phyloP scores from a whole-genome alignment of 2,329 filamentous ascomycete genomes.

The Aureobasidium sp. region DNA sequence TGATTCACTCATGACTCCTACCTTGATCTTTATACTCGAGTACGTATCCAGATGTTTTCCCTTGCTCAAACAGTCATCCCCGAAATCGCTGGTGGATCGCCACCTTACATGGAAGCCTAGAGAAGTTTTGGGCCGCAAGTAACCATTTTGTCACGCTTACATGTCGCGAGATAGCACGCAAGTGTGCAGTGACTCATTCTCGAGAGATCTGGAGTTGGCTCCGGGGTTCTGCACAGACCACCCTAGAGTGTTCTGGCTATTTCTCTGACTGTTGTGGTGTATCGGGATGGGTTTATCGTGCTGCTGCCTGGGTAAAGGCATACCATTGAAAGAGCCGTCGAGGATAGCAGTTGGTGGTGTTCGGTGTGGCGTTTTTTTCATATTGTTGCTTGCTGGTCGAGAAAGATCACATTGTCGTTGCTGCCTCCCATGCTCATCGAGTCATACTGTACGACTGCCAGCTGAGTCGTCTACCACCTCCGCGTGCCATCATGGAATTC shows the following conservation, averaged over 20 bases:
- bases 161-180: slow-evolving; percentile 1
- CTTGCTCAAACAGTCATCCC: neutral
- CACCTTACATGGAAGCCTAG: neutral
- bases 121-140: slow-evolving; percentile 2
- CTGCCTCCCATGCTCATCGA: neutral
- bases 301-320: neutral
- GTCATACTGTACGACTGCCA: neutral
- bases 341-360: neutral
- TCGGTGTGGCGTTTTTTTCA: neutral
- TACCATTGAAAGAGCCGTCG: neutral
- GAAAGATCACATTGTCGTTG: neutral
- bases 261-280: neutral
- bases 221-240: neutral
- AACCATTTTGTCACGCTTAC: neutral
- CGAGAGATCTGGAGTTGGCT: neutral
- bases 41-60: neutral
- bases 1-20: neutral
- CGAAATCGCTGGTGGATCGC: slow-evolving; percentile 2
- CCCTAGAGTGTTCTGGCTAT: neutral
- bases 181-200: slow-evolving; percentile 2
- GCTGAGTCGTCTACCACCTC: neutral
- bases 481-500: neutral
- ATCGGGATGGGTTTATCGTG: neutral
- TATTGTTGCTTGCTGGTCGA: neutral
- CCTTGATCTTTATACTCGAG: neutral